Conservation (phyloP, 352 stramenopile genomes). For the Pythium utonaiense region DNA sequence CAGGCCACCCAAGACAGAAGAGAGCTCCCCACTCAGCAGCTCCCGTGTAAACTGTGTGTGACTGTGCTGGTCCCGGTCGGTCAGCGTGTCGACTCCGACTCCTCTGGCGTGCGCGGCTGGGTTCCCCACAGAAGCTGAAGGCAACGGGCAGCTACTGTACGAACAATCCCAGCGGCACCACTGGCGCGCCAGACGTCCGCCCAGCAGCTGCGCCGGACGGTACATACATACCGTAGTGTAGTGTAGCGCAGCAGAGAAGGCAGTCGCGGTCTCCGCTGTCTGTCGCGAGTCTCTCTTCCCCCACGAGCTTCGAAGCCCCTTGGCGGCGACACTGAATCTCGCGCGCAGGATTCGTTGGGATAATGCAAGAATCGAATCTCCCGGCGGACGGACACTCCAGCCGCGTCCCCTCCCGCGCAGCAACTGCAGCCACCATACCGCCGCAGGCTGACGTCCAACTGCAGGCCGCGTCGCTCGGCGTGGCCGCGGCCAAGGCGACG, state of each 20-base stretch:
- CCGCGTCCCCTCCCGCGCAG: not conserved
- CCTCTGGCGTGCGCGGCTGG: not conserved
- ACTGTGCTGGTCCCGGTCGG: not conserved
- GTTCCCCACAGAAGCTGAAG: not conserved
- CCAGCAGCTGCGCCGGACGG: not conserved
- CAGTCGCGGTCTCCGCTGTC: too few species aligned
- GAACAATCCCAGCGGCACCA: too few species aligned
- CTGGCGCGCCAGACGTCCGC: not conserved
- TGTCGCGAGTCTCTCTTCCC: too few species aligned
- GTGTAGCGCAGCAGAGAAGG: too few species aligned
- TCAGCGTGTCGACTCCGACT: not conserved
- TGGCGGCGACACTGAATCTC: slow-evolving; percentile 2
- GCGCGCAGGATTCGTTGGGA: slow-evolving; percentile 8
- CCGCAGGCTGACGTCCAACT: not conserved
- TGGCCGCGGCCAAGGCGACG: not conserved
- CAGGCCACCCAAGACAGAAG: not conserved
- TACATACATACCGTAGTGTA: too few species aligned
- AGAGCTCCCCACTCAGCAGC: not conserved
- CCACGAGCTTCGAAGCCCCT: too few species aligned
- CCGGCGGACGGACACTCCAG: not conserved
- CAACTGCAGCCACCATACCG: not conserved
- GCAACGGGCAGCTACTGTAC: not conserved
- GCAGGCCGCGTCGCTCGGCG: not conserved
- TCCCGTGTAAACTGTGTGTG: not conserved
- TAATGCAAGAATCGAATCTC: slow-evolving; percentile 26